Percentiles rank a stretch among this genome's conserved stretches.
phyloP scores from a whole-genome alignment of 805 yeast species.

The Saccharomycopsis microspora region DNA sequence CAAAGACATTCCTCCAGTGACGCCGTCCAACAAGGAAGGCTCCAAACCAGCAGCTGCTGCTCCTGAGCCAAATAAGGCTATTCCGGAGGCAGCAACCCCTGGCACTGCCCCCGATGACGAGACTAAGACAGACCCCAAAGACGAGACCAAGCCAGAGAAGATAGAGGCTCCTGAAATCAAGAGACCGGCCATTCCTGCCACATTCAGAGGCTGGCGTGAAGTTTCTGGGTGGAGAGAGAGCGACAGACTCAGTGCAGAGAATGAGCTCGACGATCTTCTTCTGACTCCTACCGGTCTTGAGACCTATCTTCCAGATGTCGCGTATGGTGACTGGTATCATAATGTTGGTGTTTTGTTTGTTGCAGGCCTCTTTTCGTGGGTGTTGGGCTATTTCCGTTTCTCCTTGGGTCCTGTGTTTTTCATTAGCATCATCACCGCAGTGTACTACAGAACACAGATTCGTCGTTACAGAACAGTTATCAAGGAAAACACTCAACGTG shows the following conservation, averaged over 20 bases:
- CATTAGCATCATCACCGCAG: conserved; percentile 45
- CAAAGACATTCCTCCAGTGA: conserved; percentile 22
- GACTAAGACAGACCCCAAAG: too few relatives aligned
- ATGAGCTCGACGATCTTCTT: conserved; percentile 60
- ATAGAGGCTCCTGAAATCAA: conserved; percentile 16
- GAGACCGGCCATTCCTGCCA: conserved; percentile 46
- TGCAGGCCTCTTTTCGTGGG: conserved; percentile 66
- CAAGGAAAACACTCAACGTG: conserved; percentile 78
- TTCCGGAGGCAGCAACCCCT: too few relatives aligned
- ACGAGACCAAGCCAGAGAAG: background rate
- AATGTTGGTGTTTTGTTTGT: conserved; percentile 59
- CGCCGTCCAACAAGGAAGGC: conserved; percentile 24
- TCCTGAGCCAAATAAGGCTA: conserved; percentile 25
- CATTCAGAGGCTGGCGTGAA: conserved; percentile 90
- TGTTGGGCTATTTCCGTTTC: conserved; percentile 66
- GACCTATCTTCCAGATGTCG: conserved; percentile 57
- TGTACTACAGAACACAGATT: conserved; percentile 75
- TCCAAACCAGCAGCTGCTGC: conserved; percentile 23
- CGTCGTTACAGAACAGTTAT: conserved; percentile 65
- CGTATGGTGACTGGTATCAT: conserved; percentile 96
- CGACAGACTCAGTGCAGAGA: conserved; percentile 53
- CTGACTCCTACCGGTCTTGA: conserved; percentile 67
- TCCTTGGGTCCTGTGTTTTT: conserved; percentile 75
- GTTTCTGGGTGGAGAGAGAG: conserved; percentile 77
- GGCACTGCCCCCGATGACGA: too few relatives aligned